A percentile compares a stretch with the other conserved stretches of the same genome.
phyloP scores from a whole-genome alignment of 257 asterid genomes.

The Cynanchum wilfordii region DNA sequence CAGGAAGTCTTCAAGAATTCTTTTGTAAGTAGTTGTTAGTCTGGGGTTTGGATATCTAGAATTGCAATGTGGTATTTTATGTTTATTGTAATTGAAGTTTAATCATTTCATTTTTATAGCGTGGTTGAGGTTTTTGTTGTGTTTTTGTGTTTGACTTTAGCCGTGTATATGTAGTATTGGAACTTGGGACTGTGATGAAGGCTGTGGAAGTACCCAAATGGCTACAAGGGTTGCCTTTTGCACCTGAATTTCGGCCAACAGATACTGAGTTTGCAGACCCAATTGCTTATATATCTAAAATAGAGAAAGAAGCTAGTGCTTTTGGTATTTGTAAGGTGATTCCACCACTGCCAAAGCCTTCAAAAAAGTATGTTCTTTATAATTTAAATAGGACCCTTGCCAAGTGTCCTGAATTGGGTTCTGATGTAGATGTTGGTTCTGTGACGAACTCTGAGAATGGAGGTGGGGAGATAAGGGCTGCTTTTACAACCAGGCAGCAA shows the following conservation, averaged over 20 bases:
- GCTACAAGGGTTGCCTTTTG: constrained; percentile 85
- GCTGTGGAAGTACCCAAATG: constrained; percentile 73
- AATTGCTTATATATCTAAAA: constrained; percentile 90
- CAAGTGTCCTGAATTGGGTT: constrained; percentile 74
- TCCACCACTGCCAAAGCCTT: constrained; percentile 92
- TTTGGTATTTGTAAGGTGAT: constrained; percentile 95
- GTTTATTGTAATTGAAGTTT: not conserved
- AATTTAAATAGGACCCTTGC: constrained; percentile 83
- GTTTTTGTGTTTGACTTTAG: not conserved
- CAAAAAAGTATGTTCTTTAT: constrained; percentile 68
- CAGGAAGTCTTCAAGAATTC: not conserved
- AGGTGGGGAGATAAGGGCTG: constrained; percentile 48
- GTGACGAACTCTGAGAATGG: constrained; percentile 25
- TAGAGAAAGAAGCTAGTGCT: constrained; percentile 91
- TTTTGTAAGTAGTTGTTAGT: not conserved
- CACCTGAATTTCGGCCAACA: constrained; percentile 96
- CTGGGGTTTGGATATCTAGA: constrained; percentile 18
- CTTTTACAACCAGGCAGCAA: constrained; percentile 89
- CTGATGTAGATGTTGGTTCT: constrained; percentile 35
- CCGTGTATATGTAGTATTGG: constrained; percentile 29
- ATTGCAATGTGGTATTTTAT: constrained; percentile 2
- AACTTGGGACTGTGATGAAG: constrained; percentile 51
- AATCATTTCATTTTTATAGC: not conserved
- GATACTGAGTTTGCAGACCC: constrained; percentile 98
- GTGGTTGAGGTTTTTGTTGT: constrained; percentile 2